Evolutionary conservation across 1,139 yeast species (phyloP), one percentile per base, ranked within the genome.

Genomic region (Yueomyces sp.): DNA sequence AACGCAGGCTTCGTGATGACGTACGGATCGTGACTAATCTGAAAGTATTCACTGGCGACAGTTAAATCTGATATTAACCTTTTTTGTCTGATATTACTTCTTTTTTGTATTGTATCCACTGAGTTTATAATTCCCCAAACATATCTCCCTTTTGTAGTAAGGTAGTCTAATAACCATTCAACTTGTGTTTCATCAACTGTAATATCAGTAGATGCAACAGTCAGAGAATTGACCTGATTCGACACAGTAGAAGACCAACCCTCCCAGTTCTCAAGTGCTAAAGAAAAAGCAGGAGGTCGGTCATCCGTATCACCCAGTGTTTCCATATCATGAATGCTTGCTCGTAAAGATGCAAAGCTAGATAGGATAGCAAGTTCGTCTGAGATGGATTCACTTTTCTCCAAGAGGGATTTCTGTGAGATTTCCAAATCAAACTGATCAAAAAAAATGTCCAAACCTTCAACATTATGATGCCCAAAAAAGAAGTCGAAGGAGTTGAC

Each of bases 1-100:
- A 81, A 80, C 0, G 96, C 83, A 0, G 96, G 96, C 42, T 87
- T 79, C 0, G 96, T 89, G 41, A 91, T 72, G 9, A 86, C 96
- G 5, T 85, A 78, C 0, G 97, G 94, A 55, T 91, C 97, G 52
- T 83, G 83, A 43, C 78, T 78, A 39, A 87, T 74, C 34, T 72
- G 69, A 54, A 69, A 75, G 11, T 67, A 65, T 25, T 70, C 72
- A 34, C 91, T 79, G 0, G 89, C 91, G 30, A 66, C 57, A 0
- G 91, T 72, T 27, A 86, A 61, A 36, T 70, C 66, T n/a, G 60
- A 50, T 36, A 61, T 51, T 6, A 59, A 38, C 30, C 54, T 57
- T 40, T 50, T 57, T 28, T 55, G 51, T 4, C 48, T 41, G 3
- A 39, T 44, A 2, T 39, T 34, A 35, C 46, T 42, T 4, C 42